A percentile compares a stretch with the other conserved stretches of the same genome.
These are phyloP conservation scores for Spathaspora passalidarum DNA, from an alignment of 805 yeast genomes.

Conservation along the genomic window DNA sequence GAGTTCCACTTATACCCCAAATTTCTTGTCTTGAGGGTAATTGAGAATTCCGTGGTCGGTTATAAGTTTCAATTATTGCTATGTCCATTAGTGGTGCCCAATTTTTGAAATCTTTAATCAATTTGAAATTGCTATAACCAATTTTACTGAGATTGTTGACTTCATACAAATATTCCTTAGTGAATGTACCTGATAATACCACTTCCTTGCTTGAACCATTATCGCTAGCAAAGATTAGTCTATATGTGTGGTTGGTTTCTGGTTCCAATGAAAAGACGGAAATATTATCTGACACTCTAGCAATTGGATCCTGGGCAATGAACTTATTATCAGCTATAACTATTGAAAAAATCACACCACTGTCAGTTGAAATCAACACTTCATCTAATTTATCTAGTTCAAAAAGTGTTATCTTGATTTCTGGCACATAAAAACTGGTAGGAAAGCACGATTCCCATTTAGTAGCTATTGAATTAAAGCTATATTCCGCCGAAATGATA, in stretches of 20 bases:
- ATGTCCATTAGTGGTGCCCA: constrained; percentile 51
- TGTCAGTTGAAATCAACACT: constrained; percentile 31
- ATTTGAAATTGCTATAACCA: constrained; percentile 20
- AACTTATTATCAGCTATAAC: constrained; percentile 17
- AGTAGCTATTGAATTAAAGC: constrained; percentile 21
- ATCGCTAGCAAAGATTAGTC: constrained; percentile 39
- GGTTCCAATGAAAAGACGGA: constrained; percentile 30
- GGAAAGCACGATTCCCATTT: constrained; percentile 34
- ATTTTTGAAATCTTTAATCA: constrained; percentile 32
- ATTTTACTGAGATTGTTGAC: constrained; percentile 8
- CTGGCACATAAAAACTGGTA: constrained; percentile 31
- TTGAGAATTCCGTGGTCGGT: constrained; percentile 12
- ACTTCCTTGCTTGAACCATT: constrained; percentile 37
- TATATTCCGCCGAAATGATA: constrained; percentile 45
- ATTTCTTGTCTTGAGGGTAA: constrained; percentile 32
- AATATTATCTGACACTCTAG: constrained; percentile 34
- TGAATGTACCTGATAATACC: constrained; percentile 22
- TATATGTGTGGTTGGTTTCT: constrained; percentile 13
- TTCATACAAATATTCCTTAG: constrained; percentile 9
- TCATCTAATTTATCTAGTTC: constrained; percentile 19
- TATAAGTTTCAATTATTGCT: constrained; percentile 26
- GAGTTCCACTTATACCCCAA: constrained; percentile 41
- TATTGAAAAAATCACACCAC: constrained; percentile 32
- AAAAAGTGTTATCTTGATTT: constrained; percentile 12
- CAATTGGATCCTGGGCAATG: constrained; percentile 23